A percentile compares a stretch with the other conserved stretches of the same genome.
phyloP scores from a whole-genome alignment of 148 eudicot genomes.

The Linanthus parryae region DNA sequence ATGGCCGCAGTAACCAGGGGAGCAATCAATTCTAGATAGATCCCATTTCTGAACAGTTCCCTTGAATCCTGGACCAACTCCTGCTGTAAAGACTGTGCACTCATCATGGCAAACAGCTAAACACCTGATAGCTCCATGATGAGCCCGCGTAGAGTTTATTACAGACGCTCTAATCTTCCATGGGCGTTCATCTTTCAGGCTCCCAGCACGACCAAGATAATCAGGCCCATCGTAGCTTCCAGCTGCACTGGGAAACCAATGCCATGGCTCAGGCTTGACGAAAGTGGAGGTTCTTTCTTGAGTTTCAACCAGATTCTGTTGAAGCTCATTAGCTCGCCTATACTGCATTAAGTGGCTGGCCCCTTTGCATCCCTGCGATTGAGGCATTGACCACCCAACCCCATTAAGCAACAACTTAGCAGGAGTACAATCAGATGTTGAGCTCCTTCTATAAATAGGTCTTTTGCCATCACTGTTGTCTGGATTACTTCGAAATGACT shows the following conservation, averaged over 20 bases:
- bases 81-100: constrained; percentile 81
- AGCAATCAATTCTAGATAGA: constrained; percentile 59
- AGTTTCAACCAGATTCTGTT: constrained; percentile 33
- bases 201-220: constrained; percentile 69
- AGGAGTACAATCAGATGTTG: constrained; percentile 45
- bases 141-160: constrained; percentile 75
- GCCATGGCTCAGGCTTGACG: constrained; percentile 80
- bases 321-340: constrained; percentile 34
- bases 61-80: constrained; percentile 90
- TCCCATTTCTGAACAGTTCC: constrained; percentile 97
- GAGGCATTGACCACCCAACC: constrained; percentile 93
- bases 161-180: constrained; percentile 98
- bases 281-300: constrained; percentile 27
- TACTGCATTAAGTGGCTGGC: constrained; percentile 39
- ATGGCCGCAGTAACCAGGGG: constrained; percentile 85
- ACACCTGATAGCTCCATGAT: constrained; percentile 87
- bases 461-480: constrained; percentile 34
- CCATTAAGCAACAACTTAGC: constrained; percentile 75
- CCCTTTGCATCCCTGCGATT: constrained; percentile 56
- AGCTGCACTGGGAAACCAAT: constrained; percentile 89
- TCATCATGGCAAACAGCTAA: constrained; percentile 80
- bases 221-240: constrained; percentile 79
- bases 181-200: constrained; percentile 76
- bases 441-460: constrained; percentile 30
- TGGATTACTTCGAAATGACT: constrained; percentile 43